A percentile compares a stretch with the other conserved stretches of the same genome.
Conservation (phyloP, 345 rosid species). For the Lepidium didymum region DNA sequence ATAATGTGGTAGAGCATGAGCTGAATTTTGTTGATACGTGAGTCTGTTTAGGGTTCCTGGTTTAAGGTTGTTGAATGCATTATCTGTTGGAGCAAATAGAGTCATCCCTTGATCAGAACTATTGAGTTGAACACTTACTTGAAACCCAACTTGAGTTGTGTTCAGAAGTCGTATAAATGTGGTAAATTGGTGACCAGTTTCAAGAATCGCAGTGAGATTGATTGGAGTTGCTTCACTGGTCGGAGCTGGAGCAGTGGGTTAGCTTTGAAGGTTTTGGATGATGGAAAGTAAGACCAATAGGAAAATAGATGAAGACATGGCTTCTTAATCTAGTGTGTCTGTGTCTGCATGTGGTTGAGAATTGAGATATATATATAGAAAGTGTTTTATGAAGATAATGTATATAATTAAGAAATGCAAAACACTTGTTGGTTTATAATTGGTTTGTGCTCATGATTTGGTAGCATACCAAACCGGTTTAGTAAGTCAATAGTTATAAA, state of each 20-base stretch:
- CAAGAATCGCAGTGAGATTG: slow-evolving; percentile 65
- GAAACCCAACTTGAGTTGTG: slow-evolving; percentile 43
- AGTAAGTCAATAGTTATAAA: no score
- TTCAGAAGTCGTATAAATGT: slow-evolving; percentile 43
- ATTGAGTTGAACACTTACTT: slow-evolving; percentile 56
- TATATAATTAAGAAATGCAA: neutral
- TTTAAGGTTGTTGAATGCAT: slow-evolving; percentile 63
- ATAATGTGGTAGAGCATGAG: slow-evolving; percentile 49
- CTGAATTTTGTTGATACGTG: slow-evolving; percentile 38
- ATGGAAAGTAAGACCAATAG: neutral
- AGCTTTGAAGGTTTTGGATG: neutral
- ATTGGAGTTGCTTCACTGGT: slow-evolving; percentile 38
- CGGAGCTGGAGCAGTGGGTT: slow-evolving; percentile 42
- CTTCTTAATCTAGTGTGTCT: neutral
- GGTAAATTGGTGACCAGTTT: slow-evolving; percentile 45
- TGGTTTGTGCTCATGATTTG: no score
- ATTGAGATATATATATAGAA: neutral
- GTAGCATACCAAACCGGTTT: no score
- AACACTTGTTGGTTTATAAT: neutral
- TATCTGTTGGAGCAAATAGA: slow-evolving; percentile 63
- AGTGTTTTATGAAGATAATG: neutral
- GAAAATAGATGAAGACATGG: neutral
- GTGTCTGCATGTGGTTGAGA: neutral
- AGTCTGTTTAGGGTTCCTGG: slow-evolving; percentile 44
- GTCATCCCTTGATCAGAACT: slow-evolving; percentile 62